phyloP scores from a whole-genome alignment of 2,329 filamentous ascomycete genomes.

The Cytospora leucostoma region DNA sequence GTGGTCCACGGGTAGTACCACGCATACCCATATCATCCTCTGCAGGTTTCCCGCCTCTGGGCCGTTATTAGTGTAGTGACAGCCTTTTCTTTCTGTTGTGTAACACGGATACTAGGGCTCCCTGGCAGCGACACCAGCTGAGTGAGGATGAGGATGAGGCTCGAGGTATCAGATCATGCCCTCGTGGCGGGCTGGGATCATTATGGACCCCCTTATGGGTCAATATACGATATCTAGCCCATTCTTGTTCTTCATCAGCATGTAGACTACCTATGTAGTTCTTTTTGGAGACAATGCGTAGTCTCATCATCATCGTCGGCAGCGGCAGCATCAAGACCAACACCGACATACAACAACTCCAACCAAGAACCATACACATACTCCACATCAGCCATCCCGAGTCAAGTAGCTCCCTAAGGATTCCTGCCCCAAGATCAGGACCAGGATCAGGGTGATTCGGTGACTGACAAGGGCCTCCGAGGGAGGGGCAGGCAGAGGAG shows the following conservation, averaged over 20 bases:
- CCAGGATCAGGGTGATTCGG: not conserved
- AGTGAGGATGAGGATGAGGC: not conserved
- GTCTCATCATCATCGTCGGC: not conserved
- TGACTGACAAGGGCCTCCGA: not conserved
- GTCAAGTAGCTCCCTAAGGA: not conserved
- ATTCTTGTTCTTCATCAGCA: no score
- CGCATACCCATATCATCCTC: not conserved
- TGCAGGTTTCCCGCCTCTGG: no score
- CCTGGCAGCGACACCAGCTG: not conserved
- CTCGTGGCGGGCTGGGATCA: constrained; percentile 19
- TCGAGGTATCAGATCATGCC: not conserved
- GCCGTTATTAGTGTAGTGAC: not conserved
- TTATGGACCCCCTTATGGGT: not conserved
- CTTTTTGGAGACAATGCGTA: no score
- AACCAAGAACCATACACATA: not conserved
- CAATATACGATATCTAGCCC: no score
- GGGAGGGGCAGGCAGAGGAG: not conserved
- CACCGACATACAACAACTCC: no score
- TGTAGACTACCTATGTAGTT: no score
- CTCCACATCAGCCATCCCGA: not conserved
- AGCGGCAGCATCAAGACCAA: no score
- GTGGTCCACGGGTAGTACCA: no score
- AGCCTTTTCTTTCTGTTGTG: not conserved
- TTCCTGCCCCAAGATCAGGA: not conserved
- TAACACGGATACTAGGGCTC: not conserved